These are phyloP conservation scores for Trichophyton schoenleinii DNA, from an alignment of 2,329 filamentous ascomycete genomes.

Conservation along the genomic window DNA sequence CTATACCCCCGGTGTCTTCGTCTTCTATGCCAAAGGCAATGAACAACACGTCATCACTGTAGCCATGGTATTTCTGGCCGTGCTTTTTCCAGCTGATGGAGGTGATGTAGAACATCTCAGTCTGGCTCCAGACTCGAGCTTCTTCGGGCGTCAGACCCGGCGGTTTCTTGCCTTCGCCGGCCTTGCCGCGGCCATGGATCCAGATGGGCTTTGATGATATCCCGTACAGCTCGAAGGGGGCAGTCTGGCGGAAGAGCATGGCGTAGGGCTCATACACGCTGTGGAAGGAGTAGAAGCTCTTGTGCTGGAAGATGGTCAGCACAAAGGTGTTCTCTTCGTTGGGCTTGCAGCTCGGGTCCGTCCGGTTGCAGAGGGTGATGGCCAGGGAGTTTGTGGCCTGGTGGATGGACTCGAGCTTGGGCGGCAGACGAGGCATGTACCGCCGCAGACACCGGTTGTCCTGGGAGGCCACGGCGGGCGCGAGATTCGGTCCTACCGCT, in stretches of 20 bases:
- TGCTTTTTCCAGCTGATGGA: conserved; percentile 43
- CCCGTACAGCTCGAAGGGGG: conserved; percentile 41
- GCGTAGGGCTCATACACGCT: conserved; percentile 45
- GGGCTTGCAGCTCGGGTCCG: conserved; percentile 34
- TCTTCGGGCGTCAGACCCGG: conserved; percentile 6
- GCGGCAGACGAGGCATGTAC: conserved; percentile 33
- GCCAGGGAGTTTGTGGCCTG: conserved; percentile 49
- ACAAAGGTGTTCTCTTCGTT: conserved; percentile 42
- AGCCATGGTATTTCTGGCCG: conserved; percentile 42
- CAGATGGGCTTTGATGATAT: conserved; percentile 42
- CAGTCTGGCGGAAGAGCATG: conserved; percentile 37
- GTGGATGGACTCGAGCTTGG: conserved; percentile 38
- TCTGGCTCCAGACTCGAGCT: conserved; percentile 20
- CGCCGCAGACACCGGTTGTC: conserved; percentile 38
- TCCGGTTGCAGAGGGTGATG: conserved; percentile 42
- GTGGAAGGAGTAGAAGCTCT: conserved; percentile 39
- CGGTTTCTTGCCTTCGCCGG: conserved; percentile 19
- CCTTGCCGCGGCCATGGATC: conserved; percentile 39
- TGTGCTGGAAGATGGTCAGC: conserved; percentile 44
- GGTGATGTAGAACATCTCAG: conserved; percentile 48
- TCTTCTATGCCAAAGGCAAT: conserved; percentile 48
- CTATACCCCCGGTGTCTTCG: conserved; percentile 36
- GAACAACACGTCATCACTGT: conserved; percentile 44
- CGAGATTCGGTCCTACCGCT: conserved; percentile 37
- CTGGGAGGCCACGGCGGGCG: conserved; percentile 21